A percentile compares a stretch with the other conserved stretches of the same genome.
Conservation (phyloP, 169 alveolate species). For the Cryptosporidium andersoni region DNA sequence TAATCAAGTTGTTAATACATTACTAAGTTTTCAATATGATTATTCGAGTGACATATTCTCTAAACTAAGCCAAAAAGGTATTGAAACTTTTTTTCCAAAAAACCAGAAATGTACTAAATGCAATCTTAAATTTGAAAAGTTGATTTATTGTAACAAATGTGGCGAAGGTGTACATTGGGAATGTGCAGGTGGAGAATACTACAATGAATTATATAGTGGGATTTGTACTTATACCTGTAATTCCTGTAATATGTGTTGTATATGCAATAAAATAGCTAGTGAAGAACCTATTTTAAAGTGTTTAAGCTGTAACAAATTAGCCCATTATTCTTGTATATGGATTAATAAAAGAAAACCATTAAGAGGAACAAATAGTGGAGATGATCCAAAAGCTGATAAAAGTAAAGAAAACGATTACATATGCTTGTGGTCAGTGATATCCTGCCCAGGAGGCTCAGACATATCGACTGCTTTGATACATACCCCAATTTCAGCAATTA, state of each 20-base stretch:
- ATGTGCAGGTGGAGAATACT: not conserved
- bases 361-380: not conserved
- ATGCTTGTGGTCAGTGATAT: constrained; percentile 27
- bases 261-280: not conserved
- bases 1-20: no score
- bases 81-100: not conserved
- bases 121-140: not conserved
- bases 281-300: constrained; percentile 13
- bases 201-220: not conserved
- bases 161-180: constrained; percentile 6
- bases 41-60: no score
- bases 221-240: not conserved
- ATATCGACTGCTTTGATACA: constrained; percentile 25
- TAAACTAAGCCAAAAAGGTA: no score
- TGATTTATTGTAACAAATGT: constrained; percentile 9
- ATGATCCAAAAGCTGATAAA: not conserved
- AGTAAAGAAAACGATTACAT: constrained; percentile 21
- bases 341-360: not conserved
- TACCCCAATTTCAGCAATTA: constrained; percentile 43
- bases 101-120: constrained; percentile 14
- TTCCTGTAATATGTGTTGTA: constrained; percentile 19
- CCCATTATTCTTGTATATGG: constrained; percentile 60
- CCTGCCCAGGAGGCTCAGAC: constrained; percentile 8
- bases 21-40: no score
- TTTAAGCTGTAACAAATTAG: constrained; percentile 24